Evolutionary conservation across 208 protist genomes (phyloP).

Genomic region (Crithidia expoeki): DNA sequence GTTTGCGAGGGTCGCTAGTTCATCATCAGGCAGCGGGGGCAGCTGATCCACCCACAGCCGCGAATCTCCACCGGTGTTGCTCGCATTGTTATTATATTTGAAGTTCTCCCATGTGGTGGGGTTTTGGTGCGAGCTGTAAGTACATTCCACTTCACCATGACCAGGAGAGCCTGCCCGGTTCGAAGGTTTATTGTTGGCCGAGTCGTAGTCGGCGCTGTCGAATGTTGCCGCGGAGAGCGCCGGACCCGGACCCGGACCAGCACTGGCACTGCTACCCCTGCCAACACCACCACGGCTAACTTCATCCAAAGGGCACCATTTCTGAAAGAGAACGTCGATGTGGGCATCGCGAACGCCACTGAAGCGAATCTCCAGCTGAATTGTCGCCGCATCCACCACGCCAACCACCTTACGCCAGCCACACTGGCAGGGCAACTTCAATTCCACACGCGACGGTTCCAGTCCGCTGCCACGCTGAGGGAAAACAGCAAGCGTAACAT

Average conservation of each 20-base stretch:
- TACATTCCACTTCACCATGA: neutral
- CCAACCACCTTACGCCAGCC: constrained; percentile 72
- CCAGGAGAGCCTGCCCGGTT: constrained; percentile 7
- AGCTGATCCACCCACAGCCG: constrained; percentile 41
- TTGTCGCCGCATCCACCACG: constrained; percentile 36
- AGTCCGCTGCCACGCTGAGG: constrained; percentile 38
- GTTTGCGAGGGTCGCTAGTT: constrained; percentile 50
- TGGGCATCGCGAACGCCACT: constrained; percentile 75
- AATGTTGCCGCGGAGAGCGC: constrained; percentile 31
- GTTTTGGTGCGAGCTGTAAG: neutral
- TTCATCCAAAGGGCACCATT: constrained; percentile 38
- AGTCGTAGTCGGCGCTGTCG: constrained; percentile 17
- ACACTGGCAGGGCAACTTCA: constrained; percentile 56
- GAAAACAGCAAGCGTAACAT: constrained; percentile 42
- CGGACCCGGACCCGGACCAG: constrained; percentile 13
- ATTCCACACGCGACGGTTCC: constrained; percentile 37
- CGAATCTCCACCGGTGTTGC: neutral
- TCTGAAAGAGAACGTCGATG: constrained; percentile 68
- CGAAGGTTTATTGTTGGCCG: constrained; percentile 7
- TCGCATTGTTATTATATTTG: constrained; percentile 11
- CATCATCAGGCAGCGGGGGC: constrained; percentile 58
- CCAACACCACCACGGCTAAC: neutral
- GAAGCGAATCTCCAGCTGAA: constrained; percentile 51
- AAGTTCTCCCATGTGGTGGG: constrained; percentile 5
- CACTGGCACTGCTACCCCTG: constrained; percentile 2